Evolutionary conservation across 2,329 filamentous ascomycete species (phyloP).

Genomic region (Pseudogymnoascus sp.): DNA sequence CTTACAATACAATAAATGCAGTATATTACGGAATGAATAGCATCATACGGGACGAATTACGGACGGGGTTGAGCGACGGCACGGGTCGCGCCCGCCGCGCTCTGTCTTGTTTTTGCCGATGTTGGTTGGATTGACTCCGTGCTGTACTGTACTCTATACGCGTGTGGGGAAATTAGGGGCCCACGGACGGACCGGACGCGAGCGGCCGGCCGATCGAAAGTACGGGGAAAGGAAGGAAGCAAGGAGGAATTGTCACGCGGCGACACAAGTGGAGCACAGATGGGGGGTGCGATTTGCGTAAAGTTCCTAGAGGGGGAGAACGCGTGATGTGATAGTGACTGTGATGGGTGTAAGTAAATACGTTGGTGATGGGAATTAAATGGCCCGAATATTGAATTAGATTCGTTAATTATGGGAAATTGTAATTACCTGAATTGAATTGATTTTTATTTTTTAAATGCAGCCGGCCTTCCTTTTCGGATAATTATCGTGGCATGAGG

Average conservation of each 20-base stretch:
- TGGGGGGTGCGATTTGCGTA: not conserved
- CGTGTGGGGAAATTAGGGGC: not conserved
- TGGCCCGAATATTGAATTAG: not conserved
- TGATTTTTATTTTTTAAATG: not conserved
- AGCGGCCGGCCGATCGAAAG: not conserved
- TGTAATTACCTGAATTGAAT: not conserved
- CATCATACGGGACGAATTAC: not conserved
- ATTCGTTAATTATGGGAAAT: not conserved
- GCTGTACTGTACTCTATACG: not conserved
- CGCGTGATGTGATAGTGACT: not conserved
- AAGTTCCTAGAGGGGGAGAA: not conserved
- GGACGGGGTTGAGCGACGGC: not conserved
- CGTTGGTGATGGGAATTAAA: not conserved
- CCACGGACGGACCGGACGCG: not conserved
- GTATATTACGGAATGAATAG: not conserved
- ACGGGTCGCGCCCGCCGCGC: not conserved
- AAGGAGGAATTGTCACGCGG: constrained; percentile 1
- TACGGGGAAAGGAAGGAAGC: not conserved
- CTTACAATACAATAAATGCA: not conserved
- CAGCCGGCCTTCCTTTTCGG: not conserved
- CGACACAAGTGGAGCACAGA: not conserved
- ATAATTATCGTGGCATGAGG: not conserved
- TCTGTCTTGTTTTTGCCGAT: not conserved
- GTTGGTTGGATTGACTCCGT: not conserved
- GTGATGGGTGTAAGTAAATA: not conserved